phyloP scores from a whole-genome alignment of 2,329 filamentous ascomycete species.

The Graphilbum ipis-grandicollis region DNA sequence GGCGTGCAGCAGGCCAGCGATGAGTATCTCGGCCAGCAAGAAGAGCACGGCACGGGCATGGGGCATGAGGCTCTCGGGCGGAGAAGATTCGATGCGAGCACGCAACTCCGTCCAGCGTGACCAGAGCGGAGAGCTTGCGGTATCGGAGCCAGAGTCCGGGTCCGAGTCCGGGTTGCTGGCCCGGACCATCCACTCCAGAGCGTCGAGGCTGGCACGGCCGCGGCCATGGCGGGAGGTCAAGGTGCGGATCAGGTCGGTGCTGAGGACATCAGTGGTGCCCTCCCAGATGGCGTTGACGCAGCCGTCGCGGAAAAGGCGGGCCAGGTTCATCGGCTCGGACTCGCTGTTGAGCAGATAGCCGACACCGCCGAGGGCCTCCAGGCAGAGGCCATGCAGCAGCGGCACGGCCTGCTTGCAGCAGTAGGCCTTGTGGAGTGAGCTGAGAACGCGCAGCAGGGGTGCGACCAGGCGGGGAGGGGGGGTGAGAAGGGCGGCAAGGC shows the following conservation, averaged over 20 bases:
- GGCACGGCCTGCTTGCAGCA: constrained; percentile 31
- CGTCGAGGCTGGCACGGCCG: constrained; percentile 20
- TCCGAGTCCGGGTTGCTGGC: not conserved
- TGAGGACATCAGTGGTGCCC: constrained; percentile 57
- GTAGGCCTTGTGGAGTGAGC: constrained; percentile 42
- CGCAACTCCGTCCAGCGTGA: constrained; percentile 22
- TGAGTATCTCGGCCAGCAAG: constrained; percentile 24
- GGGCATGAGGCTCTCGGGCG: constrained; percentile 22
- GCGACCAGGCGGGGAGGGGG: constrained; percentile 16
- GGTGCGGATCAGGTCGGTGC: constrained; percentile 29
- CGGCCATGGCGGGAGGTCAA: constrained; percentile 28
- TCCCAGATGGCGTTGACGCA: constrained; percentile 41
- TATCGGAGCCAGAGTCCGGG: no score
- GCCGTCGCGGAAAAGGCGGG: constrained; percentile 47
- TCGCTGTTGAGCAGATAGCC: constrained; percentile 46
- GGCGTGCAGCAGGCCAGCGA: constrained; percentile 23
- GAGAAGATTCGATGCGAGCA: constrained; percentile 16
- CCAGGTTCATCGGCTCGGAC: constrained; percentile 47
- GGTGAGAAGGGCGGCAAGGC: constrained; percentile 12
- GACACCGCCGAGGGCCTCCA: constrained; percentile 49
- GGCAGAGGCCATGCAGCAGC: constrained; percentile 34
- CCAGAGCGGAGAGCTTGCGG: not conserved
- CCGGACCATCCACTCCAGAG: constrained; percentile 23
- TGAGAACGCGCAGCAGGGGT: constrained; percentile 37
- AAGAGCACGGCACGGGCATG: constrained; percentile 28